Conservation (phyloP, 371 early-diverging fungal species). For the Saksenaea vasiformis region DNA sequence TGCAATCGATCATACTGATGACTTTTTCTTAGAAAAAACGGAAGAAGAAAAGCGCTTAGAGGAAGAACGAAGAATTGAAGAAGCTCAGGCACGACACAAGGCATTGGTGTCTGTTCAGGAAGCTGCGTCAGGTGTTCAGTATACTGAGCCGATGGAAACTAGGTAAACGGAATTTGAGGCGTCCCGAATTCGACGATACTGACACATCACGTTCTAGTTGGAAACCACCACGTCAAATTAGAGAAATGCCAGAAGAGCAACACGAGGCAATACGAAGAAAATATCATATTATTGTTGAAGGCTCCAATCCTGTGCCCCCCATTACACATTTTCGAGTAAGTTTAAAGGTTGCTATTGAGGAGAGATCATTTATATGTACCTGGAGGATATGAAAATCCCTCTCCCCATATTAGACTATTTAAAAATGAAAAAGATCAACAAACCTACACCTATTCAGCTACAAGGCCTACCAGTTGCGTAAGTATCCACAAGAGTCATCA, state of each 20-base stretch:
- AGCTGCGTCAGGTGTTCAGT: slow-evolving; percentile 83
- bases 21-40: slow-evolving; percentile 59
- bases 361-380: slow-evolving; percentile 7
- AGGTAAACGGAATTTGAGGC: slow-evolving; percentile 38
- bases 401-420: slow-evolving; percentile 81
- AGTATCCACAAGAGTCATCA: slow-evolving; percentile 12
- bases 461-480: slow-evolving; percentile 86
- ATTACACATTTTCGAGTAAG: slow-evolving; percentile 64
- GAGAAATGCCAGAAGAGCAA: slow-evolving; percentile 54
- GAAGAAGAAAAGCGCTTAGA: slow-evolving; percentile 83
- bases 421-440: slow-evolving; percentile 75
- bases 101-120: slow-evolving; percentile 85
- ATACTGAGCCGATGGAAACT: slow-evolving; percentile 84
- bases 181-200: not conserved
- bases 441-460: slow-evolving; percentile 98
- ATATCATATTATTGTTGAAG: slow-evolving; percentile 75
- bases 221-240: slow-evolving; percentile 78
- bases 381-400: slow-evolving; percentile 78
- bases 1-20: slow-evolving; percentile 3
- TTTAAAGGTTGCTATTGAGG: not conserved
- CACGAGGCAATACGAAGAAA: slow-evolving; percentile 61
- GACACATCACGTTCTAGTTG: slow-evolving; percentile 48
- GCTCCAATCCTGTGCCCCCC: slow-evolving; percentile 75
- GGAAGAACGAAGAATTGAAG: slow-evolving; percentile 81
- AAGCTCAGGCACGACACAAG: slow-evolving; percentile 80